Evolutionary conservation across 2,329 filamentous ascomycete genomes (phyloP).

Genomic region (Elsinoe australis): DNA sequence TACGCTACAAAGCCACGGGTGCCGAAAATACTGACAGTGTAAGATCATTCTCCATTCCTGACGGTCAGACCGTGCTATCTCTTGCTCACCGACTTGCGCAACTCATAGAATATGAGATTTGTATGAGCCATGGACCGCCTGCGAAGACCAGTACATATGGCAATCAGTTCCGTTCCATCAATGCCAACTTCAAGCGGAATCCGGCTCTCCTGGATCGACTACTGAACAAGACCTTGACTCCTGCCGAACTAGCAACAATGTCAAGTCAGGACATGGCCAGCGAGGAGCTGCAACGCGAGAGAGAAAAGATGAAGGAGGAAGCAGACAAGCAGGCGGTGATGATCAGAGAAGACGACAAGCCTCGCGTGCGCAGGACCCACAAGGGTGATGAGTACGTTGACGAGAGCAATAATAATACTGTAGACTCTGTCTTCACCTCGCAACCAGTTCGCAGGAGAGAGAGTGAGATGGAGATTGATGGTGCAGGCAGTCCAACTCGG

Average conservation of each 20-base stretch:
- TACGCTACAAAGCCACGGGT: not conserved
- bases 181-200: constrained; percentile 87
- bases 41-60: constrained; percentile 51
- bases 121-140: constrained; percentile 49
- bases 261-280: constrained; percentile 83
- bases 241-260: constrained; percentile 79
- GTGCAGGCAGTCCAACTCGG: constrained; percentile 14
- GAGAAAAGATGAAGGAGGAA: constrained; percentile 66
- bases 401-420: constrained; percentile 37
- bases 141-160: constrained; percentile 47
- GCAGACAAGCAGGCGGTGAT: constrained; percentile 80
- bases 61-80: constrained; percentile 55
- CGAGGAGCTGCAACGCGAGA: constrained; percentile 74
- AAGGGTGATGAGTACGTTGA: constrained; percentile 91
- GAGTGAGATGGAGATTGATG: constrained; percentile 27
- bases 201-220: constrained; percentile 66
- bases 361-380: constrained; percentile 79
- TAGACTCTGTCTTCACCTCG: constrained; percentile 42
- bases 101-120: constrained; percentile 66
- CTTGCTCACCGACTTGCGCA: constrained; percentile 65
- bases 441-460: constrained; percentile 38
- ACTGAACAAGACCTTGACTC: constrained; percentile 62
- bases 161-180: constrained; percentile 63
- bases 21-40: not conserved
- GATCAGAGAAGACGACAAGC: constrained; percentile 61